A percentile compares a stretch with the other conserved stretches of the same genome.
Evolutionary conservation across 1,284 basidiomycete genomes (phyloP).

Genomic region (Amylostereum chailletii): DNA sequence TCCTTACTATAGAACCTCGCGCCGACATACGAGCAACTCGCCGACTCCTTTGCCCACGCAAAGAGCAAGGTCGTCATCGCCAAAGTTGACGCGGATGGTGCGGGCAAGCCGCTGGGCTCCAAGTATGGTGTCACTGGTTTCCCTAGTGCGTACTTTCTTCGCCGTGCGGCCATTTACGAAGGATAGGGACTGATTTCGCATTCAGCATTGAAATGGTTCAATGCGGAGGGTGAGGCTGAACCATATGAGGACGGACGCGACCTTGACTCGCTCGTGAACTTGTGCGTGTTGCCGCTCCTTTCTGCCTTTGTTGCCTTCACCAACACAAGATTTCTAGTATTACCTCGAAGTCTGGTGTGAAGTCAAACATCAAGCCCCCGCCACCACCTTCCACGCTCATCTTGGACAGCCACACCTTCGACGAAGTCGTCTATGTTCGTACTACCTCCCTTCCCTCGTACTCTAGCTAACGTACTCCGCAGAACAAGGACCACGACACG

Average conservation of each 20-base stretch:
- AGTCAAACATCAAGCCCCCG: constrained; percentile 80
- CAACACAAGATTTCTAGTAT: constrained; percentile 38
- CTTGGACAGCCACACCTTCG: constrained; percentile 68
- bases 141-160: constrained; percentile 59
- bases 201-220: constrained; percentile 88
- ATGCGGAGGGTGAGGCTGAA: constrained; percentile 48
- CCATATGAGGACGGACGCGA: constrained; percentile 79
- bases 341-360: constrained; percentile 67
- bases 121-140: constrained; percentile 78
- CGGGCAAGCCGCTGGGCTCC: constrained; percentile 61
- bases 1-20: constrained; percentile 59
- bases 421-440: constrained; percentile 52
- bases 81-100: constrained; percentile 90
- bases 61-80: constrained; percentile 84
- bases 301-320: constrained; percentile 2
- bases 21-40: constrained; percentile 83
- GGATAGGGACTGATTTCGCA: constrained; percentile 4
- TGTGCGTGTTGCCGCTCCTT: constrained; percentile 40
- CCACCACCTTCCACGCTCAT: constrained; percentile 67
- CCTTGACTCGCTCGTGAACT: constrained; percentile 66
- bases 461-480: constrained; percentile 7
- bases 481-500: constrained; percentile 76
- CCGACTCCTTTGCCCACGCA: constrained; percentile 70
- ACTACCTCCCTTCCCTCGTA: not conserved
- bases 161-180: not conserved